Percentiles rank a stretch among this genome's conserved stretches.
phyloP scores from a whole-genome alignment of 306 rosid species.

The Aeschynomene evenia region DNA sequence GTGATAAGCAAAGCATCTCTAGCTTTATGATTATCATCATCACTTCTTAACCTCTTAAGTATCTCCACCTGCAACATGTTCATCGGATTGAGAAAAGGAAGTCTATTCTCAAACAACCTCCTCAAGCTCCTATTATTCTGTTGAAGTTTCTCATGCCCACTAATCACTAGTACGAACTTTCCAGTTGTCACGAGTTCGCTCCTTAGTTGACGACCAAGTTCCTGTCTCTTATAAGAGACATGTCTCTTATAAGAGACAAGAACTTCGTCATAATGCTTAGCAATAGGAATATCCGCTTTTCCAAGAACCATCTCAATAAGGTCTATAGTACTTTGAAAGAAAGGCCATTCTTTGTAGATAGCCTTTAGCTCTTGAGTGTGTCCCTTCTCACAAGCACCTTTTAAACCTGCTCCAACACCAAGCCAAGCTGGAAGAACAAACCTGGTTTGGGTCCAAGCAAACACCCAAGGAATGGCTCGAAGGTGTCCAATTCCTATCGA shows the following conservation, averaged over 20 bases:
- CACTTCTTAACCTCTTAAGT: constrained; percentile 78
- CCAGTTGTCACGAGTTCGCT: constrained; percentile 56
- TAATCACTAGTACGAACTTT: constrained; percentile 51
- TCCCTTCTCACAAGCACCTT: constrained; percentile 74
- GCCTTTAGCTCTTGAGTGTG: constrained; percentile 73
- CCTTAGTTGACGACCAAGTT: constrained; percentile 63
- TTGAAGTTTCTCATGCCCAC: constrained; percentile 73
- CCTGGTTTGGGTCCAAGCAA: constrained; percentile 96
- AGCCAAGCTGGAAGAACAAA: constrained; percentile 97
- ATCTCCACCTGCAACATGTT: constrained; percentile 93
- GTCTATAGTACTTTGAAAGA: constrained; percentile 76
- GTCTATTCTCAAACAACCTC: constrained; percentile 83
- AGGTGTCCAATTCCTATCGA: constrained; percentile 77
- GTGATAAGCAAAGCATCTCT: constrained; percentile 92
- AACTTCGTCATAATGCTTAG: constrained; percentile 86
- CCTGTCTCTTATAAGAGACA: constrained; percentile 68
- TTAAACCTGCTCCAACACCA: constrained; percentile 89
- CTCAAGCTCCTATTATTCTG: constrained; percentile 67
- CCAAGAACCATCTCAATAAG: constrained; percentile 94
- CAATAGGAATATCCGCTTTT: constrained; percentile 80
- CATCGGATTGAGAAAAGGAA: constrained; percentile 81
- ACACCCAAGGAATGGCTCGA: constrained; percentile 91
- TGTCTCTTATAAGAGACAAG: constrained; percentile 72
- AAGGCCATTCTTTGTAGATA: constrained; percentile 94
- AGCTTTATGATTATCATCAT: constrained; percentile 65